Base-by-base conservation (phyloP, 208 protist genomes). In the Porcisia deanei region DNA sequence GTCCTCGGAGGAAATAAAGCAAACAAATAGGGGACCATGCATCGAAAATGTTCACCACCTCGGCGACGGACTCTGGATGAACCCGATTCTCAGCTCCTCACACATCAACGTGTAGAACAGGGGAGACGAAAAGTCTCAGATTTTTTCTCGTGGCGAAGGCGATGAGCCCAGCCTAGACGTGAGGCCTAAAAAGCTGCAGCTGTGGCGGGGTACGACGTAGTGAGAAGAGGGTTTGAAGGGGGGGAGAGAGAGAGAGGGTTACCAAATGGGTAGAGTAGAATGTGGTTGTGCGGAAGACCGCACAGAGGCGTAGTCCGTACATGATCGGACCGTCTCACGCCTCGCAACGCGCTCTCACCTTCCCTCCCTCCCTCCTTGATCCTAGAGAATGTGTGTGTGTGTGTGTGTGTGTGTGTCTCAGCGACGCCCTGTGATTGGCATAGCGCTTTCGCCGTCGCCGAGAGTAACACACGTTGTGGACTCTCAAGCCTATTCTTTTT, bases 21-120 rank as follows among this genome's bases (percentile, higher is more conserved):
- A 83, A 18, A 85, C 88, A 41, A 99, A 99, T 77, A 93, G 88
- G 68, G 98, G 97, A 1, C 93, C 93, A n/a, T 97, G 95, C 76
- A 98, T 99, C 53, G 97, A 98, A 75, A 99, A 98, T 73, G 90
- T 98, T n/a, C 98, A 99, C 84, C 97, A 98, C 82, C 81, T 99
- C 55, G 96, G 96, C n/a, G 98, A 99, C 79, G 95, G 94, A 8
- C 83, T 99, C n/a, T 99, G 97, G 97, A 96, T 98, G 88, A 97
- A 96, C 73, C 91, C 88, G 18, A 85, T 96, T 41, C 84, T 97
- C 49, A 96, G 91, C 79, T 72, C 88, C 49, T 96, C 91, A 9
- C 91, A 97, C 74, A 94, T 96, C 52, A 89, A 77, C 73, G 88
- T 82, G 2, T 92, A 79, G 79, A 1, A 5, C 18, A n/a, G 7